Evolutionary conservation across 2,329 filamentous ascomycete genomes (phyloP).

Genomic region (Dothistroma pini): DNA sequence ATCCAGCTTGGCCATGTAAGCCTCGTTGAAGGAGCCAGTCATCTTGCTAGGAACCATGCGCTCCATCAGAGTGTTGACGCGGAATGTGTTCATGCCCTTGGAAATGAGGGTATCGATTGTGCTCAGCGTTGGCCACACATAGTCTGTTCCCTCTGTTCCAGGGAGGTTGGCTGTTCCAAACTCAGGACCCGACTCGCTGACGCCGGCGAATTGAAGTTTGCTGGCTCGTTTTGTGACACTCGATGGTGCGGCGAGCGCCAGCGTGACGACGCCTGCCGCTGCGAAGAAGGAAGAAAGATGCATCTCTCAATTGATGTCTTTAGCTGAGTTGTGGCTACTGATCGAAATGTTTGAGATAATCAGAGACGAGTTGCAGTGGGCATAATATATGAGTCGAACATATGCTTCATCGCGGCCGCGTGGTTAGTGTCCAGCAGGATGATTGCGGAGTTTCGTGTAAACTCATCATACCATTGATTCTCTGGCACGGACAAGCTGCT

Average conservation of each 20-base stretch:
- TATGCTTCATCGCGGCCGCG: not conserved
- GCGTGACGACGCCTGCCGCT: not conserved
- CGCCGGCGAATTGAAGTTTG: not conserved
- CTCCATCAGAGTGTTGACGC: constrained; percentile 58
- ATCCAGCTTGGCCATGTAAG: constrained; percentile 45
- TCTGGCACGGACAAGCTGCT: not conserved
- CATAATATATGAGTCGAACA: not conserved
- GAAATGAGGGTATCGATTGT: constrained; percentile 48
- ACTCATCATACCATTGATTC: not conserved
- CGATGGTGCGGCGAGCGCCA: not conserved
- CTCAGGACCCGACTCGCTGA: not conserved
- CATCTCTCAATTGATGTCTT: not conserved
- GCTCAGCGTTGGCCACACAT: constrained; percentile 26
- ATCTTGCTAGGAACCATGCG: constrained; percentile 50
- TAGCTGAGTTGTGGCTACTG: not conserved
- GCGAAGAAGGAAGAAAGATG: not conserved
- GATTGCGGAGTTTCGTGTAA: not conserved
- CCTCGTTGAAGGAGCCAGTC: constrained; percentile 42
- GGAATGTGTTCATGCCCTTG: constrained; percentile 56
- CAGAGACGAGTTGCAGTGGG: not conserved
- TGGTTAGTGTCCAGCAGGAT: not conserved
- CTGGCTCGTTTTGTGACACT: not conserved
- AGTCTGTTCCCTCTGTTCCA: not conserved
- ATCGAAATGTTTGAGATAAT: not conserved
- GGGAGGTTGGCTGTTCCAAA: not conserved